Percentiles rank a stretch among this genome's conserved stretches.
Evolutionary conservation across 257 asterid genomes (phyloP).

Genomic region (Ligustrum vulgare): DNA sequence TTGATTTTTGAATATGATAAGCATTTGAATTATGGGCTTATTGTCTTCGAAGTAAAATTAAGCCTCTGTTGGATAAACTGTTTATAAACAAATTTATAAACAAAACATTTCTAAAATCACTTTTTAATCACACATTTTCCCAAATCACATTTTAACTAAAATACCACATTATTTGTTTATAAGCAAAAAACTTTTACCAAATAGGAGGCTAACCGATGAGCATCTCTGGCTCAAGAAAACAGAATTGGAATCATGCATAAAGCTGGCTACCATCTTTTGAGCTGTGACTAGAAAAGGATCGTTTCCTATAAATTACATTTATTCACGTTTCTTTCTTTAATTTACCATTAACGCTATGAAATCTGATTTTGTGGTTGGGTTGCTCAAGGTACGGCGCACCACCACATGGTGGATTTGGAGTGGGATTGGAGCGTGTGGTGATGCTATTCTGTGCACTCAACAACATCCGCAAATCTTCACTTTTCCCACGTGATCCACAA

Average conservation of each 20-base stretch:
- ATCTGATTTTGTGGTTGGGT: background rate
- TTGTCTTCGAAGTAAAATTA: background rate
- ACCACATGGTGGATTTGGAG: conserved; percentile 66
- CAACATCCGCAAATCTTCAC: conserved; percentile 57
- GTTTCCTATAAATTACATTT: background rate
- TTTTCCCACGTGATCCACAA: conserved; percentile 60
- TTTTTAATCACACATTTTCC: no score
- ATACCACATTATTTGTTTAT: no score
- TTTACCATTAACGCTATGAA: background rate
- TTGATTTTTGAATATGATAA: background rate
- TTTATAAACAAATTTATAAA: no score
- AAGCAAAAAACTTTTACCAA: no score
- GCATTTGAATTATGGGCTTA: background rate
- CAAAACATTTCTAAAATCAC: no score
- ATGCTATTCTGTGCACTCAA: conserved; percentile 60
- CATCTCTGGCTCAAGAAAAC: background rate
- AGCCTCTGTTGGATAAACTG: no score
- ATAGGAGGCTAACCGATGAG: no score
- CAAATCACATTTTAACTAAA: no score
- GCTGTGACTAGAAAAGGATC: no score
- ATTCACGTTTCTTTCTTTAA: background rate
- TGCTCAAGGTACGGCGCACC: conserved; percentile 55
- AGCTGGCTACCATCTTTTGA: background rate
- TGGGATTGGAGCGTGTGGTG: conserved; percentile 56
- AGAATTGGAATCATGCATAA: background rate